Percentiles rank a stretch among this genome's conserved stretches.
Conservation (phyloP, 2,329 filamentous ascomycete genomes). For the Venturiaceae sp. region DNA sequence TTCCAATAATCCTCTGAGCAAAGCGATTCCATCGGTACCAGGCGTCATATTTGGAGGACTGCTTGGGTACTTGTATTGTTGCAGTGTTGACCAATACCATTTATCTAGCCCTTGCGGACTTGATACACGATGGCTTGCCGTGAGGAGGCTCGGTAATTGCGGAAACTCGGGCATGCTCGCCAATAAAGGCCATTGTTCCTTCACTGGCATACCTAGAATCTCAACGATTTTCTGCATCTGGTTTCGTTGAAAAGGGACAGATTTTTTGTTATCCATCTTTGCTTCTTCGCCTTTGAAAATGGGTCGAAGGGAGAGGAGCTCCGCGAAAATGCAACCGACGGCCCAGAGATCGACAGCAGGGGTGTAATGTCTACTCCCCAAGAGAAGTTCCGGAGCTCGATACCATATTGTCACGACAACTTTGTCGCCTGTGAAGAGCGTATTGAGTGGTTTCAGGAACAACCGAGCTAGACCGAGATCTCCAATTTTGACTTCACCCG, state of each 20-base stretch:
- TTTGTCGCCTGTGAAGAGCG: conserved; percentile 88
- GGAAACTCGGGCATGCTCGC: conserved; percentile 77
- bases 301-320: conserved; percentile 77
- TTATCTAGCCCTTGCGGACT: conserved; percentile 58
- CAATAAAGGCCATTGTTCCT: conserved; percentile 80
- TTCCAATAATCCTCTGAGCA: conserved; percentile 75
- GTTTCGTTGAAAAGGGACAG: conserved; percentile 91
- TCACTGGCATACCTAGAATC: conserved; percentile 82
- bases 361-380: conserved; percentile 92
- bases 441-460: conserved; percentile 89
- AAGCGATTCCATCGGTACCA: conserved; percentile 63
- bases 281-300: conserved; percentile 99
- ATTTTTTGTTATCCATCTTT: conserved; percentile 98
- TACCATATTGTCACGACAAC: conserved; percentile 99
- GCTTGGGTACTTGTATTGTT: conserved; percentile 35
- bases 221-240: conserved; percentile 99
- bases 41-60: conserved; percentile 21
- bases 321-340: conserved; percentile 94
- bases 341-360: conserved; percentile 97
- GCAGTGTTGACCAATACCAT: conserved; percentile 42
- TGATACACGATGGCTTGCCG: conserved; percentile 37
- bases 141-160: conserved; percentile 50
- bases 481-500: conserved; percentile 86
- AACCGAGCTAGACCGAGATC: conserved; percentile 86
- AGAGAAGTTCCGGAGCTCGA: conserved; percentile 82